These are phyloP conservation scores for Parascedosporium putredinis DNA, from an alignment of 2,329 filamentous ascomycete genomes.

Conservation along the genomic window DNA sequence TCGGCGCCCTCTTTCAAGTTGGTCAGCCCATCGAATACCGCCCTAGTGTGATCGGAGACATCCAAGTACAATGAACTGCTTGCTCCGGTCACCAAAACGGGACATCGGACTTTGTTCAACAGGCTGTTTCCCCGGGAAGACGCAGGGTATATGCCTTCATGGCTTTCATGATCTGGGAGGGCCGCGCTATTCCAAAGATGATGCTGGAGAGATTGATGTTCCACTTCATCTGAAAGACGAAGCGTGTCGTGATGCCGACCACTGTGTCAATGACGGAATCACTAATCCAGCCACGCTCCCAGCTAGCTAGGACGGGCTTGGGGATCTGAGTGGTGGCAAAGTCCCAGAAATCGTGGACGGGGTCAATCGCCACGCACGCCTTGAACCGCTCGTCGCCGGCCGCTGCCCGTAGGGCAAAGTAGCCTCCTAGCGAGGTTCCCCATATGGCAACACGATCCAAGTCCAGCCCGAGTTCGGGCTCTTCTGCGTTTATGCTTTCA, in stretches of 20 bases:
- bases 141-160: slow-evolving; percentile 14
- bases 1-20: slow-evolving; percentile 5
- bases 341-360: slow-evolving; percentile 16
- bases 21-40: slow-evolving; percentile 11
- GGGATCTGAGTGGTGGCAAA: slow-evolving; percentile 18
- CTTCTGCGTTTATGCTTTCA: slow-evolving; percentile 7
- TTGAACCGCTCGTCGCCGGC: slow-evolving; percentile 28
- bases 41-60: slow-evolving; percentile 10
- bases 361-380: slow-evolving; percentile 27
- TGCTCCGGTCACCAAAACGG: slow-evolving; percentile 19
- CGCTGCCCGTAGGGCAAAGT: slow-evolving; percentile 32
- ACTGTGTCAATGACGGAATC: slow-evolving; percentile 18
- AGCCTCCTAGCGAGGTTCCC: slow-evolving; percentile 32
- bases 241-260: slow-evolving; percentile 10
- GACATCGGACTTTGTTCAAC: slow-evolving; percentile 16
- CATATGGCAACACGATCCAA: slow-evolving; percentile 23
- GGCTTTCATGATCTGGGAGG: slow-evolving; percentile 16
- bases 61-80: slow-evolving; percentile 14
- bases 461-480: slow-evolving; percentile 23
- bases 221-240: slow-evolving; percentile 21
- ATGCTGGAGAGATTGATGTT: slow-evolving; percentile 17
- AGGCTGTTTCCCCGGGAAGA: slow-evolving; percentile 11
- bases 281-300: slow-evolving; percentile 16
- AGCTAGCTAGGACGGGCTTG: slow-evolving; percentile 14
- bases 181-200: slow-evolving; percentile 17